Percentiles rank a stretch among this genome's conserved stretches.
phyloP scores from a whole-genome alignment of 164 flowering plant genomes.

The Chimonanthus salicifolius region DNA sequence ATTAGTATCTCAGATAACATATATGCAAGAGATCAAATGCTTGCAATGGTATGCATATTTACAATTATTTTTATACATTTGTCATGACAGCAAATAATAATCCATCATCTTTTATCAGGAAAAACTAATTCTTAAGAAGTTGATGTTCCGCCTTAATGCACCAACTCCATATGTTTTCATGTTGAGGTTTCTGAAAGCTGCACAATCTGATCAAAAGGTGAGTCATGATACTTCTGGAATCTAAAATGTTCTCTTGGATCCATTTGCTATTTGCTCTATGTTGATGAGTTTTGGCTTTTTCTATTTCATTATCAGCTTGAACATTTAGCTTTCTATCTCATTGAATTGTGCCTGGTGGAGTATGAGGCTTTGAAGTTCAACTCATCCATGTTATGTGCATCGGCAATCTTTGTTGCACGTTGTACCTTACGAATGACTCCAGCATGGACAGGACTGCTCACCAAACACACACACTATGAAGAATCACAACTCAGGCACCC shows the following conservation, averaged over 20 bases:
- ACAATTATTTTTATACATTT: background rate
- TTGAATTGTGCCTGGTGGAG: slow-evolving; percentile 70
- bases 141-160: slow-evolving; percentile 68
- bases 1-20: slow-evolving; percentile 71
- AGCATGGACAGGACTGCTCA: slow-evolving; percentile 71
- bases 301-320: slow-evolving; percentile 44
- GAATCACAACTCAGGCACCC: slow-evolving; percentile 56
- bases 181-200: slow-evolving; percentile 86
- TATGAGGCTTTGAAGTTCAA: slow-evolving; percentile 72
- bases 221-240: background rate
- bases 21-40: slow-evolving; percentile 69
- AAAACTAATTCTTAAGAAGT: slow-evolving; percentile 51
- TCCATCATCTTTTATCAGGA: slow-evolving; percentile 52
- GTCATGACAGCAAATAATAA: background rate
- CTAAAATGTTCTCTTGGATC: background rate
- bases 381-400: slow-evolving; percentile 77
- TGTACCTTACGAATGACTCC: slow-evolving; percentile 53
- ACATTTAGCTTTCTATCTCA: slow-evolving; percentile 71
- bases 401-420: slow-evolving; percentile 79
- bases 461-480: slow-evolving; percentile 55
- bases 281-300: background rate
- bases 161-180: slow-evolving; percentile 88
- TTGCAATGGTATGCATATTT: slow-evolving; percentile 52
- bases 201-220: slow-evolving; percentile 68
- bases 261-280: background rate